Conservation (phyloP, 1,284 basidiomycete species). For the Fomitopsis palustris region DNA sequence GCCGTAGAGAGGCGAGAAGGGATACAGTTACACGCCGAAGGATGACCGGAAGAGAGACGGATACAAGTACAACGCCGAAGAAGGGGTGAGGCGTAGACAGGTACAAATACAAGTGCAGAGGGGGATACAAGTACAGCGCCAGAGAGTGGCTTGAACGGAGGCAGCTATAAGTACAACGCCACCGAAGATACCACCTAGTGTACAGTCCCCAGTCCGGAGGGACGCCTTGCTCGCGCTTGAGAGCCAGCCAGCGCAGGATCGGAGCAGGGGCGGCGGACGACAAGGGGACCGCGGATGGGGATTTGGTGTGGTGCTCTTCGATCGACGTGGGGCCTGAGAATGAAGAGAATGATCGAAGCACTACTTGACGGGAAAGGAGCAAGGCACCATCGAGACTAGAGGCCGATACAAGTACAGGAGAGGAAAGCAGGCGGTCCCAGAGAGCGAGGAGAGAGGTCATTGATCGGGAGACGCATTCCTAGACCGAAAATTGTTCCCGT, state of each 20-base stretch:
- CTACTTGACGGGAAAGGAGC: too few relatives aligned
- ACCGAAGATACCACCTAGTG: neutral
- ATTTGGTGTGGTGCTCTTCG: neutral
- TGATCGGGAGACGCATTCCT: neutral
- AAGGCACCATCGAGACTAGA: neutral
- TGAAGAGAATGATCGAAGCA: too few relatives aligned
- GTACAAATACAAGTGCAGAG: too few relatives aligned
- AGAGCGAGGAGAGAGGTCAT: neutral
- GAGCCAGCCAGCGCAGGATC: neutral
- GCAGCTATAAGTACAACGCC: neutral
- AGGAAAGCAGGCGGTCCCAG: neutral
- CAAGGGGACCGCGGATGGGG: neutral
- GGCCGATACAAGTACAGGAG: neutral
- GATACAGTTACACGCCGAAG: too few relatives aligned
- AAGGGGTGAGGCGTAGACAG: too few relatives aligned
- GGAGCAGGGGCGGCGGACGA: neutral
- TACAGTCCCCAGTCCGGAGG: neutral
- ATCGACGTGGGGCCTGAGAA: too few relatives aligned
- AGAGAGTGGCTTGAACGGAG: too few relatives aligned
- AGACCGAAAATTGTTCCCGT: neutral
- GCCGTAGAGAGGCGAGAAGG: too few relatives aligned
- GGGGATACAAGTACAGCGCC: too few relatives aligned
- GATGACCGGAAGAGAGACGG: too few relatives aligned
- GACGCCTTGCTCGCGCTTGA: neutral
- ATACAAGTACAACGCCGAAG: too few relatives aligned